Conservation (phyloP, 2,329 filamentous ascomycete genomes). For the Dactylellina cionopaga region DNA sequence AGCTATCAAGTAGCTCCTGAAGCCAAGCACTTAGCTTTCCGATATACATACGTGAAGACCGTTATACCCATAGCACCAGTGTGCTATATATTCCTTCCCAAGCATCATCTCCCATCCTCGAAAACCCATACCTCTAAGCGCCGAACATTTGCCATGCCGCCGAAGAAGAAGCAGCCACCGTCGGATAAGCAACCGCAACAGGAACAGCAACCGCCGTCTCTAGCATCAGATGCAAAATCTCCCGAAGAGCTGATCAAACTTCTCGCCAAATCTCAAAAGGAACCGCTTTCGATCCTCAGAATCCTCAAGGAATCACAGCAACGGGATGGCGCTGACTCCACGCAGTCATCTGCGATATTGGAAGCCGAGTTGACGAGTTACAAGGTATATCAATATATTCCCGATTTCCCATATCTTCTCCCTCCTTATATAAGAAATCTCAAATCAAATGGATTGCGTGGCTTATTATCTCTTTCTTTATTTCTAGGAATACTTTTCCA, state of each 20-base stretch:
- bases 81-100: no score
- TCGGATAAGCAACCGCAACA: slow-evolving; percentile 15
- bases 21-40: no score
- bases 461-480: not conserved
- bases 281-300: slow-evolving; percentile 49
- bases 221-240: slow-evolving; percentile 35
- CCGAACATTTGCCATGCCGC: slow-evolving; percentile 24
- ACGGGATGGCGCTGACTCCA: slow-evolving; percentile 74
- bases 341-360: slow-evolving; percentile 76
- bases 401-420: no score
- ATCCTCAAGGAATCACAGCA: slow-evolving; percentile 67
- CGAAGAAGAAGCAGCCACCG: slow-evolving; percentile 28
- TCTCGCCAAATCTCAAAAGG: slow-evolving; percentile 39
- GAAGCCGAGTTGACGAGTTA: slow-evolving; percentile 89
- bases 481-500: slow-evolving; percentile 84
- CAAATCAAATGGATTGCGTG: not conserved
- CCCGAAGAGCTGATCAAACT: slow-evolving; percentile 46
- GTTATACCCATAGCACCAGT: no score
- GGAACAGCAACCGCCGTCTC: slow-evolving; percentile 9
- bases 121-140: no score
- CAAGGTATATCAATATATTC: slow-evolving; percentile 66
- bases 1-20: not conserved
- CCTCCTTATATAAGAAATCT: no score
- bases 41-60: no score
- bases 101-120: no score